phyloP scores from a whole-genome alignment of 164 flowering plant species.

The Liquidambar formosana region DNA sequence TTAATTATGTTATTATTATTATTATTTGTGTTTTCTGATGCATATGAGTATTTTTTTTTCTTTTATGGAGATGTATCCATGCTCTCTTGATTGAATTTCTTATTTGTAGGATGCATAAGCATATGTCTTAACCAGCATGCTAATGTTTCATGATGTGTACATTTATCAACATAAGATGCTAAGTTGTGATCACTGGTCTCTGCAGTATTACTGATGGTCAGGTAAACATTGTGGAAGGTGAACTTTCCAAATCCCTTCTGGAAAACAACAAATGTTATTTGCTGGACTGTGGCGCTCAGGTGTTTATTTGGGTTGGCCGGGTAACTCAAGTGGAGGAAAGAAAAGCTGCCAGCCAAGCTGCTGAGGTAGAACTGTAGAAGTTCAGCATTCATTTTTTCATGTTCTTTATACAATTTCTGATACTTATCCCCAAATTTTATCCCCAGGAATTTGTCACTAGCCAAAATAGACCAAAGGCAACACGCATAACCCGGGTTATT shows the following conservation, averaged over 20 bases:
- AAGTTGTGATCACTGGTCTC: slow-evolving; percentile 17
- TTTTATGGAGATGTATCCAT: neutral
- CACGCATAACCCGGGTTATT: slow-evolving; percentile 77
- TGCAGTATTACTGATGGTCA: slow-evolving; percentile 80
- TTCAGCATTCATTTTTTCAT: slow-evolving; percentile 6
- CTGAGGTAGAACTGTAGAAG: slow-evolving; percentile 78
- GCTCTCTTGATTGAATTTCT: no score
- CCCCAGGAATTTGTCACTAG: slow-evolving; percentile 73
- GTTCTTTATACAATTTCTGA: neutral
- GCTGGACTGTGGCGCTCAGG: slow-evolving; percentile 91
- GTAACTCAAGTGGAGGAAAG: slow-evolving; percentile 94
- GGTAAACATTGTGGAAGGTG: slow-evolving; percentile 62
- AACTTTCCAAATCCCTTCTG: slow-evolving; percentile 75
- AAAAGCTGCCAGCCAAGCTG: slow-evolving; percentile 84
- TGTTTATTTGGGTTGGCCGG: slow-evolving; percentile 98
- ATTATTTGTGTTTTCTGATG: no score
- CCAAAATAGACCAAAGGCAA: slow-evolving; percentile 87
- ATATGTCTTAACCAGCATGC: neutral
- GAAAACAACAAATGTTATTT: slow-evolving; percentile 90
- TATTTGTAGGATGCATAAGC: no score
- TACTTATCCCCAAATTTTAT: slow-evolving; percentile 13
- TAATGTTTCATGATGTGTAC: neutral
- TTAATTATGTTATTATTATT: no score
- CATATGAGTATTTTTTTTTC: no score
- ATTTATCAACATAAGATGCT: slow-evolving; percentile 11